A percentile compares a stretch with the other conserved stretches of the same genome.
Evolutionary conservation across 176 grass and related monocot genomes (phyloP).

Genomic region (Bolboschoenus planiculmis): DNA sequence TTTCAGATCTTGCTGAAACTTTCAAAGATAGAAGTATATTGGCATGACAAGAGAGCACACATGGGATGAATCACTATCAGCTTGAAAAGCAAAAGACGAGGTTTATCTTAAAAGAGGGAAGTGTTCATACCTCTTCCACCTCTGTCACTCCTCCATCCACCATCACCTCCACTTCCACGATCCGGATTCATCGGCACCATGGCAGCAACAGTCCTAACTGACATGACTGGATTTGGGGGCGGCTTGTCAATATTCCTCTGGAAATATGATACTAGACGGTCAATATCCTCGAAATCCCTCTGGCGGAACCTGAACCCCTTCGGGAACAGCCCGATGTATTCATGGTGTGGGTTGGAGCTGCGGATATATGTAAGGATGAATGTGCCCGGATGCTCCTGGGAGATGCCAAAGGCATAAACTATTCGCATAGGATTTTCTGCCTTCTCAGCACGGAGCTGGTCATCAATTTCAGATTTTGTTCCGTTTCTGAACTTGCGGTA

Average conservation of each 20-base stretch:
- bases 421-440: conserved; percentile 85
- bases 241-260: conserved; percentile 92
- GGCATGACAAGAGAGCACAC: neutral
- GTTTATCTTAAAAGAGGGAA: neutral
- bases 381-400: conserved; percentile 81
- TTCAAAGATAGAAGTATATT: neutral
- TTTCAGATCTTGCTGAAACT: neutral
- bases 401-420: conserved; percentile 86
- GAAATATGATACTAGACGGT: conserved; percentile 77
- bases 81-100: neutral
- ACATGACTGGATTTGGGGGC: conserved; percentile 55
- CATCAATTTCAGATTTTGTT: conserved; percentile 74
- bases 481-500: conserved; percentile 92
- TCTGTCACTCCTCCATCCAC: conserved; percentile 46
- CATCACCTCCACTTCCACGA: conserved; percentile 38
- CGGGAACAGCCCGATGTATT: conserved; percentile 88
- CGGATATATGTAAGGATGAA: conserved; percentile 91
- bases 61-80: neutral
- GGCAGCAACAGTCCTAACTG: conserved; percentile 62
- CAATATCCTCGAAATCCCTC: conserved; percentile 85
- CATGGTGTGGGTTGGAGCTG: conserved; percentile 90
- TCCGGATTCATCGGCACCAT: conserved; percentile 80
- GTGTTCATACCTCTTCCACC: conserved; percentile 39
- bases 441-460: conserved; percentile 65
- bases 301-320: conserved; percentile 90